Base-by-base conservation (phyloP, 345 rosid species). In the Eucalyptus shirleyi region DNA sequence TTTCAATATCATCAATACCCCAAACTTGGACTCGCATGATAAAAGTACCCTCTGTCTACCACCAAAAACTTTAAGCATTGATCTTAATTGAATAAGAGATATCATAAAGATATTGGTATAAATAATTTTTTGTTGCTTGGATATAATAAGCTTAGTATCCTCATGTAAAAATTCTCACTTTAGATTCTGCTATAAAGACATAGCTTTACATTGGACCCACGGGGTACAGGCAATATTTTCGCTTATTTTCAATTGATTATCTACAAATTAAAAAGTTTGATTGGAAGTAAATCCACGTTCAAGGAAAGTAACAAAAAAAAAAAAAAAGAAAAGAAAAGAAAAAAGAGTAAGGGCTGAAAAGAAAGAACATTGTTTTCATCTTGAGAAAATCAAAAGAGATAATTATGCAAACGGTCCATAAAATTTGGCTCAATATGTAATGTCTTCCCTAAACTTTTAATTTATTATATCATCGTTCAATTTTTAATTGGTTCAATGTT, bases 401-500 rank as follows among this genome's bases (percentile, higher is more conserved):
- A 28, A 6, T 60, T 12, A 60, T 60, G 30, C 16, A 60, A 28
- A 60, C 4, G 17, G 30, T 60, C 16, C 16, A 26, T 12, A 60
- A 26, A 28, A 12, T 28, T 60, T 28, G 3, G n/a, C 8, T 60
- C 1, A 60, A 60, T 60, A 60, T 28, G 2, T 28, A 7, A 60
- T 60, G 30, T 10, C 7, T 0, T 59, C 14, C 6, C 0, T 11
- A 0, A 28, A 60, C 7, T 60, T 60, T 28, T 60, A 28, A 60
- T 60, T 60, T 26, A 60, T 28, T 60, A 65, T 16, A 4, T 65
- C 1, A 15, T n/a, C 3, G 5, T 2, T n/a, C 0, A 65, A 65
- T 2, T 65, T 65, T n/a, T 8, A n/a, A n/a, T 65, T n/a, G 3
- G 10, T n/a, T 65, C 19, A 65, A 65, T n/a, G 9, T 4, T 16